Base-by-base conservation (phyloP, 2,329 filamentous ascomycete species). In the Diaporthe vexans region DNA sequence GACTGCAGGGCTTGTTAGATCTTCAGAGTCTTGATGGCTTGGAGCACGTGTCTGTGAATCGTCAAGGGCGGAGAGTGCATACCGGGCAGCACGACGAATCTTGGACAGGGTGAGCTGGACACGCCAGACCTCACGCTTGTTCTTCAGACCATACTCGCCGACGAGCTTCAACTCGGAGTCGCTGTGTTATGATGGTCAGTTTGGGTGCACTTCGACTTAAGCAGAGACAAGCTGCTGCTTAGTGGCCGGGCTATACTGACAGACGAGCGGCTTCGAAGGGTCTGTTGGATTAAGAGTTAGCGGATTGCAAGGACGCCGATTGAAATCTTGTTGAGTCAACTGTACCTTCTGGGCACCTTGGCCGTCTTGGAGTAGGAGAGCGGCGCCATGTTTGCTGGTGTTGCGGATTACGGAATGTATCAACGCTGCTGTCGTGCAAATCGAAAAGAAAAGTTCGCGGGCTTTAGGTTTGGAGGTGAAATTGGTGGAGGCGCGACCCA, bases 71-170 rank as follows among this genome's bases (percentile, higher is more conserved):
- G 46, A 9, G 35, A 24, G 8, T 43, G 26, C 92, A 84, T 94
- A 98, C 96, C 97, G 97, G 87, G 97, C 97, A 93, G 97, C 97
- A 98, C 97, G 97, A 95, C 97, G 97, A 85, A 99, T 99, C 94
- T 98, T 98, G 91, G 97, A 98, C 85, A 99, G 94, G 85, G 96
- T 98, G 88, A 99, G 94, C 92, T 95, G 93, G 89, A 99, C 97
- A 89, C 97, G 95, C 97, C 97, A 99, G 86, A 99, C 97, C 92
- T 99, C 97, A 91, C 97, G 96, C 95, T 99, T 99, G 92, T 99
- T 99, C 90, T 95, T 94, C 84, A 99, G 95, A 90, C 97, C 97
- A 92, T 97, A 99, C 91, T 99, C 97, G 89, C 97, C 97, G 84
- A 99, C 96, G 88, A 97, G 94, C 94, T 99, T 99, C 89, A 99